Evolutionary conservation across 1,139 yeast genomes (phyloP), one percentile per base, ranked within the genome.

Genomic region (Yarrowia galli): DNA sequence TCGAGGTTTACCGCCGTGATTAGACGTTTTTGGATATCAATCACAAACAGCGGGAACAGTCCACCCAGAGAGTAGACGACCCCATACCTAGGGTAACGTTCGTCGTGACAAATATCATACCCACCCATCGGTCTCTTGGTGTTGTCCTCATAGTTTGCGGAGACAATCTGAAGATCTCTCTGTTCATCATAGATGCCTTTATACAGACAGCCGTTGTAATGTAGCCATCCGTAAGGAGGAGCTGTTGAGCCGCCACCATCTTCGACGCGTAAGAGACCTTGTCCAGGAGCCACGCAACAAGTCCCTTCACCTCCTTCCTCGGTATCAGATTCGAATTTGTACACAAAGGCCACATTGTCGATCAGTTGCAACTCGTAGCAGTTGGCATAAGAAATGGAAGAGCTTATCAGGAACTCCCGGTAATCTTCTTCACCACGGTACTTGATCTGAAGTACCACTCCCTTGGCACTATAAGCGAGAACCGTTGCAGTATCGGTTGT

Each of bases 361-460:
- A 45, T 45, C 28, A 22, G 49, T 13, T 45, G 49, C 49, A 45
- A n/a, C n/a, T 45, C 49, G 28, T 45, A 45, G 18, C 12, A 22
- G 49, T 45, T 13, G 20, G 3, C 5, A 9, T 22, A 22, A 5
- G 49, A 45, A 2, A 32, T 3, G 3, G 49, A 45, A 1, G n/a
- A 10, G 28, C 49, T 45, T n/a, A 45, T 45, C 9, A 45, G 18
- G 7, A 13, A 23, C 49, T 45, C 49, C 12, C 15, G 18, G 18
- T 22, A 45, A 18, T 45, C 32, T 6, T 22, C 12, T 6, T 45
- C 32, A 12, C 10, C 49, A 3, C 49, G 28, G 28, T 45, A 23
- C 49, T 45, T 22, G 32, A 45, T 45, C 18, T 45, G 49, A 7
- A 45, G 49, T n/a, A 45, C 49, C n/a, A 45, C 49, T 22, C 28